phyloP scores from a whole-genome alignment of 805 yeast genomes.

The Phaffomyces thermotolerans region DNA sequence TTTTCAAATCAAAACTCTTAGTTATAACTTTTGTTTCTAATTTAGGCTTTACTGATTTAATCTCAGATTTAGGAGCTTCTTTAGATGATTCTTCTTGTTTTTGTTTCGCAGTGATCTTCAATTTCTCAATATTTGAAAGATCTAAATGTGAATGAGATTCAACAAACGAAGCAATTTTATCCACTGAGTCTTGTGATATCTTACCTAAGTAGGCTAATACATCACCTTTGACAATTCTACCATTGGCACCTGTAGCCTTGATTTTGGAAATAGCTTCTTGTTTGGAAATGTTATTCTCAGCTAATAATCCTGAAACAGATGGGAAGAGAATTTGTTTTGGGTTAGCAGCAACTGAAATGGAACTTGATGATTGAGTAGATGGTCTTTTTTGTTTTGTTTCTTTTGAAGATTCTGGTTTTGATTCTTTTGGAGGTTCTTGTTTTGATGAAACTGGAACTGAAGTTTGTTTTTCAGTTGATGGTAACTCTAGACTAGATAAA shows the following conservation, averaged over 20 bases:
- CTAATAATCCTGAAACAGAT: constrained; percentile 64
- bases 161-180: constrained; percentile 48
- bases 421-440: constrained; percentile 11
- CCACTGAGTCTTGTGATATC: constrained; percentile 50
- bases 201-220: constrained; percentile 77
- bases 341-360: constrained; percentile 41
- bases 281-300: constrained; percentile 50
- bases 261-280: constrained; percentile 69
- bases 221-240: constrained; percentile 86
- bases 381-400: not conserved
- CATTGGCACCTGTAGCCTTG: constrained; percentile 82
- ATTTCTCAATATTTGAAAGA: constrained; percentile 52
- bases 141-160: constrained; percentile 57
- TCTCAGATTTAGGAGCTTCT: constrained; percentile 12
- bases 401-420: constrained; percentile 9
- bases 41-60: constrained; percentile 12
- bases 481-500: constrained; percentile 52
- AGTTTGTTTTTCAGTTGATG: constrained; percentile 25
- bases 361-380: constrained; percentile 9
- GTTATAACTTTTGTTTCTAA: constrained; percentile 29
- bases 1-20: constrained; percentile 25
- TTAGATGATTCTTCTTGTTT: constrained; percentile 9
- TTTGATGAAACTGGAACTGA: constrained; percentile 16
- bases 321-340: constrained; percentile 66
- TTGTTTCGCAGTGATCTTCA: constrained; percentile 24